Evolutionary conservation across 176 grass and related monocot species (phyloP).

Genomic region (Triticum urartu): DNA sequence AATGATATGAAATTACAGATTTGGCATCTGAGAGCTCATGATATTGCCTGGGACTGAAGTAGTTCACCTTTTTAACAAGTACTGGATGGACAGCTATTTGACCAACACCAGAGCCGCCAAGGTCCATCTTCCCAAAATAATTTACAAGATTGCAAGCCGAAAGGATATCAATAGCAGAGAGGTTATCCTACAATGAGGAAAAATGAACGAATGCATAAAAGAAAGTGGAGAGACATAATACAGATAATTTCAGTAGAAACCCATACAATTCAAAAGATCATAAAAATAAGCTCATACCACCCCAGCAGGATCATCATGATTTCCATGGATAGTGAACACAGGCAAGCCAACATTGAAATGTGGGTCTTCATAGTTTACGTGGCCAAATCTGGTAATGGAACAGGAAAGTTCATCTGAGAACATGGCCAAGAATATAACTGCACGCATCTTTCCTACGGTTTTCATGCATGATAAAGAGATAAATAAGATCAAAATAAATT

Average conservation of each 20-base stretch:
- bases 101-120: conserved; percentile 85
- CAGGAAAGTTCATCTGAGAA: background rate
- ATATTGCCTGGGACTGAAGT: background rate
- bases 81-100: conserved; percentile 80
- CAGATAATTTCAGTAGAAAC: background rate
- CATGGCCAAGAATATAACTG: background rate
- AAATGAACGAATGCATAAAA: conserved; percentile 13
- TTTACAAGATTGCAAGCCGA: conserved; percentile 97
- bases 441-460: background rate
- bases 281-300: conserved; percentile 51
- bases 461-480: background rate
- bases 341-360: conserved; percentile 86
- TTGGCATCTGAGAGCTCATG: background rate
- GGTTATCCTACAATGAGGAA: conserved; percentile 70
- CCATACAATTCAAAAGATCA: background rate
- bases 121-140: conserved; percentile 97
- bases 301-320: conserved; percentile 86
- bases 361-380: conserved; percentile 93
- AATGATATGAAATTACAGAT: conserved; percentile 22
- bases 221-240: background rate
- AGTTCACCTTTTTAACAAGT: conserved; percentile 76
- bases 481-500: background rate
- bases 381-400: conserved; percentile 55
- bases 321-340: conserved; percentile 95
- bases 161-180: conserved; percentile 94